Percentiles rank a stretch among this genome's conserved stretches.
Evolutionary conservation across 2,329 filamentous ascomycete species (phyloP).

Genomic region (Xylaria hypoxylon): DNA sequence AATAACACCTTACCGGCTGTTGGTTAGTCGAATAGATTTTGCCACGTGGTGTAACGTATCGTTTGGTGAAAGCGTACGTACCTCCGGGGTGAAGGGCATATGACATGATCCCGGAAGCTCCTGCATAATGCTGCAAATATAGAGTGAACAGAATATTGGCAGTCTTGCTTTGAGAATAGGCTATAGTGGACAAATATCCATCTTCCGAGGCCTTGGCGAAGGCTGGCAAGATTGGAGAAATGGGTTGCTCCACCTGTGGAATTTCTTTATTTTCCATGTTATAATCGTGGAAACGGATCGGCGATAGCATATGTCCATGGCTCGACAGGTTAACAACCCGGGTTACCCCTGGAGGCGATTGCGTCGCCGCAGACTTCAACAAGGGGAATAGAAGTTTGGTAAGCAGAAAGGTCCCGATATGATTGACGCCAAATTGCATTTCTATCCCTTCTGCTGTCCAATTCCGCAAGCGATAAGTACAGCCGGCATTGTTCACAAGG

Average conservation of each 20-base stretch:
- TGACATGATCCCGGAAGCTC: constrained; percentile 50
- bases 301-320: constrained; percentile 55
- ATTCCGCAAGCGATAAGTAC: constrained; percentile 53
- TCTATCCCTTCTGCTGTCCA: constrained; percentile 58
- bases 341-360: constrained; percentile 46
- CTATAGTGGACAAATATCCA: constrained; percentile 54
- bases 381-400: constrained; percentile 55
- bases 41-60: neutral
- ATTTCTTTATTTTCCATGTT: constrained; percentile 57
- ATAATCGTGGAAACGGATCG: constrained; percentile 59
- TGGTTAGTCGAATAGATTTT: constrained; percentile 6
- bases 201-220: constrained; percentile 51
- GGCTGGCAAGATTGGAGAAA: constrained; percentile 45
- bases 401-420: constrained; percentile 55
- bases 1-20: constrained; percentile 47
- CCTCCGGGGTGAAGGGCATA: constrained; percentile 59
- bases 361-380: constrained; percentile 50
- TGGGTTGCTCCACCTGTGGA: constrained; percentile 50
- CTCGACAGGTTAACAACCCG: constrained; percentile 58
- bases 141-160: constrained; percentile 61
- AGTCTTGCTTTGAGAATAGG: constrained; percentile 65
- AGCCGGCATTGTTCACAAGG: constrained; percentile 58
- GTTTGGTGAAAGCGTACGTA: constrained; percentile 30
- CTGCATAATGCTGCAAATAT: constrained; percentile 53
- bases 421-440: constrained; percentile 57